Evolutionary conservation across 1,284 basidiomycete genomes (phyloP).

Genomic region (Hemileia vastatrix): DNA sequence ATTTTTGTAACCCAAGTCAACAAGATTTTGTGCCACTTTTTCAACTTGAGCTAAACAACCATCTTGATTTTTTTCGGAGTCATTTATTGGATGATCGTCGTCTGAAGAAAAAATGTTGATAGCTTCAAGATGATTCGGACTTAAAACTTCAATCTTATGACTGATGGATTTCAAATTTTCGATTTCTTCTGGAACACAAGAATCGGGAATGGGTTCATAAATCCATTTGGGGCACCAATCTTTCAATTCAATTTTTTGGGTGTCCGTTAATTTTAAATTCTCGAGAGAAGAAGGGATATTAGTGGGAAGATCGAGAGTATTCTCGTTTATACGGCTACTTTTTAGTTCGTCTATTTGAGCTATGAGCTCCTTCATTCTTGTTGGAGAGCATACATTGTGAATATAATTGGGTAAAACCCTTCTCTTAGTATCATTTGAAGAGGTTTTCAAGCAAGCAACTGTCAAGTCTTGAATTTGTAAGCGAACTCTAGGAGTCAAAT

Average conservation of each 20-base stretch:
- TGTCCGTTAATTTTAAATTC: too few species aligned
- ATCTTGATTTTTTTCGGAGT: background rate
- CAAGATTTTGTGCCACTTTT: background rate
- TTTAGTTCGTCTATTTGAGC: background rate
- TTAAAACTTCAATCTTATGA: background rate
- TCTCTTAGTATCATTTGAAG: too few species aligned
- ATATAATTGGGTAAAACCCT: too few species aligned
- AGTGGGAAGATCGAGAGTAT: background rate
- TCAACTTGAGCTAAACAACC: background rate
- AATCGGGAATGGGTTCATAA: conserved; percentile 15
- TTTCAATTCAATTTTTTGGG: background rate
- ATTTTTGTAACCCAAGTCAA: background rate
- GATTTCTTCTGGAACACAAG: conserved; percentile 10
- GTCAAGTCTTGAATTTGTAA: background rate
- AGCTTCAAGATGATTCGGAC: conserved; percentile 19
- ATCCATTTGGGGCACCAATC: conserved; percentile 6
- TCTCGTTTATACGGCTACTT: background rate
- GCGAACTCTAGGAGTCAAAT: conserved; percentile 8
- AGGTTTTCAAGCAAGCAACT: too few species aligned
- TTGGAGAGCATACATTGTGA: conserved; percentile 13
- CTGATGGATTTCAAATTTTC: background rate
- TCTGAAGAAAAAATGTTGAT: too few species aligned
- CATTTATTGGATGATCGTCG: background rate
- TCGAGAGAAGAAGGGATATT: background rate
- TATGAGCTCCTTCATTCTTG: background rate